A percentile compares a stretch with the other conserved stretches of the same genome.
phyloP scores from a whole-genome alignment of 257 asterid species.

The Nicotiana sylvestris region DNA sequence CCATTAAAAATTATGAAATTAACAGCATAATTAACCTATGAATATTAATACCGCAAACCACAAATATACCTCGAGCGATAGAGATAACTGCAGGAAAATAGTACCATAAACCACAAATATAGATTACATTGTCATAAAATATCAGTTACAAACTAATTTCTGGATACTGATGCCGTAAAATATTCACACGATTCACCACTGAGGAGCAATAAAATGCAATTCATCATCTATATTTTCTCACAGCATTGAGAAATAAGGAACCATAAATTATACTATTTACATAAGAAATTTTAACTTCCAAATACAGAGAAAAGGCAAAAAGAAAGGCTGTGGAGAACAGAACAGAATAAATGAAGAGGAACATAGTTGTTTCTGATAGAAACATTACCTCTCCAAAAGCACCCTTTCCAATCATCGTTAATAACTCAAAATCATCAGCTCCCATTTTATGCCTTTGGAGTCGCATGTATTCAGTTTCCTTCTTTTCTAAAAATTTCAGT shows the following conservation, averaged over 20 bases:
- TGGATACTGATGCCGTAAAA: not conserved
- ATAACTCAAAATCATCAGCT: slow-evolving; percentile 82
- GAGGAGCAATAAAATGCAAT: slow-evolving; percentile 1
- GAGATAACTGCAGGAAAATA: not conserved
- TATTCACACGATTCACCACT: not conserved
- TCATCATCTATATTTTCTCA: not conserved
- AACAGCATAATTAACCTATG: not conserved
- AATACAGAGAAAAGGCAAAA: not conserved
- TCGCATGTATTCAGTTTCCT: slow-evolving; percentile 98
- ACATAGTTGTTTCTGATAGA: not conserved
- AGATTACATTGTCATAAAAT: not conserved
- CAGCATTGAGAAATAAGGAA: not conserved
- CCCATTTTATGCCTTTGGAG: slow-evolving; percentile 97
- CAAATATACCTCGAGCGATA: not conserved
- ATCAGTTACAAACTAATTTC: not conserved
- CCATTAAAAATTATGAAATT: not conserved
- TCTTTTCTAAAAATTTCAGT: slow-evolving; percentile 78
- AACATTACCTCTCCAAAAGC: slow-evolving; percentile 94
- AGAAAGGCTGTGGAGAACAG: not conserved
- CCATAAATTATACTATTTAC: not conserved
- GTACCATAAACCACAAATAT: not conserved
- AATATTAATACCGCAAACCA: not conserved
- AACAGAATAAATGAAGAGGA: not conserved
- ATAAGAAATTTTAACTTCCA: not conserved
- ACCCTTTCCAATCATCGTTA: slow-evolving; percentile 97